Conservation (phyloP, 192 early-diverging fungal genomes). For the Coemansia sp. region DNA sequence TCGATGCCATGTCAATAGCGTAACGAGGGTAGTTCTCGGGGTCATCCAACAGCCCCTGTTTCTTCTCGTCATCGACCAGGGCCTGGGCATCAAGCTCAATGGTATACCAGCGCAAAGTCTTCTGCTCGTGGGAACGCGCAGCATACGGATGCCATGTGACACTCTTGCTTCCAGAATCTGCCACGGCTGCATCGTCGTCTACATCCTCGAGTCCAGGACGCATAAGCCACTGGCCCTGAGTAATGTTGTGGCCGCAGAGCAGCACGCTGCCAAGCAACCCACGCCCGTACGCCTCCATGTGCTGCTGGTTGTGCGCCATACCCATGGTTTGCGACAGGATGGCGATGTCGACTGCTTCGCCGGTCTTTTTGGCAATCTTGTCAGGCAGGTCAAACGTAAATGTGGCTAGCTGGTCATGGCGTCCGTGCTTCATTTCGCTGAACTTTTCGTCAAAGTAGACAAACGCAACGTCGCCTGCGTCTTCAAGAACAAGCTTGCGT, state of each 20-base stretch:
- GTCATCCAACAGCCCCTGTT: not conserved
- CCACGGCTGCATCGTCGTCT: not conserved
- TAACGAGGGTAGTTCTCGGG: slow-evolving; percentile 5
- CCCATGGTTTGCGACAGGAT: slow-evolving; percentile 50
- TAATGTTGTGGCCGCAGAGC: slow-evolving; percentile 39
- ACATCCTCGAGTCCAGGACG: slow-evolving; percentile 23
- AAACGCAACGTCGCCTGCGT: slow-evolving; percentile 39
- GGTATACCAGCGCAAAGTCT: slow-evolving; percentile 26
- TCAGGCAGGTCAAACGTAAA: slow-evolving; percentile 19
- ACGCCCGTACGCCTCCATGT: slow-evolving; percentile 41
- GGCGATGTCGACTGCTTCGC: slow-evolving; percentile 9
- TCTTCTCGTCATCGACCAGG: slow-evolving; percentile 7
- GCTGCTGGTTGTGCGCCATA: slow-evolving; percentile 31
- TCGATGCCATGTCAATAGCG: slow-evolving; percentile 39
- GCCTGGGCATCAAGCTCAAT: slow-evolving; percentile 20
- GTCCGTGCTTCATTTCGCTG: slow-evolving; percentile 21
- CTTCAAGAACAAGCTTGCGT: slow-evolving; percentile 19
- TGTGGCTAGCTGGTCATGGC: slow-evolving; percentile 23
- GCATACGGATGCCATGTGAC: not conserved
- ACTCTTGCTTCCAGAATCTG: not conserved
- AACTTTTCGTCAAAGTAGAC: slow-evolving; percentile 25
- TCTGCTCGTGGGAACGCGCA: not conserved
- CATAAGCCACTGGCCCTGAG: slow-evolving; percentile 26
- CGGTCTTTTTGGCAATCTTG: not conserved
- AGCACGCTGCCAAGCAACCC: slow-evolving; percentile 33